Evolutionary conservation across 177 flowering plant genomes (phyloP).

Genomic region (Tripterygium wilfordii): DNA sequence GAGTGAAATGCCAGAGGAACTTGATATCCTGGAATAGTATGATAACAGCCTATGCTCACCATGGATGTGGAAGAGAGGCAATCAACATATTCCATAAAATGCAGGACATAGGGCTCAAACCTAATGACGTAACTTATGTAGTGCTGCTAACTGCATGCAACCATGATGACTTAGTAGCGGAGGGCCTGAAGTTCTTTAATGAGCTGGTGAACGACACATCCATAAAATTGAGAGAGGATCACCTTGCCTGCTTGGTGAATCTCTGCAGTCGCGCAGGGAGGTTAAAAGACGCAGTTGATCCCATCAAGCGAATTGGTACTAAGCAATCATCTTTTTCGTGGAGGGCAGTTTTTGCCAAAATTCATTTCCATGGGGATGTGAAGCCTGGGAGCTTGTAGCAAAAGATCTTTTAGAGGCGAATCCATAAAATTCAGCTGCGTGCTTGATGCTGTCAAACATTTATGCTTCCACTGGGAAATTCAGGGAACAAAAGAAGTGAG

Average conservation of each 20-base stretch:
- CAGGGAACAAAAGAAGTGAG: constrained; percentile 27
- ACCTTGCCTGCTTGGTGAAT: constrained; percentile 27
- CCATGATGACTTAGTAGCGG: constrained; percentile 31
- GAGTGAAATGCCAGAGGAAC: constrained; percentile 15
- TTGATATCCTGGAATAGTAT: constrained; percentile 30
- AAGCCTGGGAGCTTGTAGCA: constrained; percentile 24
- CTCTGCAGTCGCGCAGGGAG: too few species aligned
- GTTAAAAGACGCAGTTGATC: too few species aligned
- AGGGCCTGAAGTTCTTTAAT: constrained; percentile 26
- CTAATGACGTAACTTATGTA: constrained; percentile 25
- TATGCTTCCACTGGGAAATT: constrained; percentile 29
- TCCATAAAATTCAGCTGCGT: constrained; percentile 23
- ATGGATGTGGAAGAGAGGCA: constrained; percentile 30
- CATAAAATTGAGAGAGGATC: constrained; percentile 23
- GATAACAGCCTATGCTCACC: constrained; percentile 33
- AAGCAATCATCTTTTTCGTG: too few species aligned
- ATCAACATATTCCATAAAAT: constrained; percentile 20
- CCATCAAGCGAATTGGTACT: too few species aligned
- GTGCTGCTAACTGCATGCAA: constrained; percentile 35
- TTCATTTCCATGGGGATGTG: constrained; percentile 21
- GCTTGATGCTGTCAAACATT: constrained; percentile 20
- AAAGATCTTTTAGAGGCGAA: constrained; percentile 18
- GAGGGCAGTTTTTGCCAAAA: constrained; percentile 32
- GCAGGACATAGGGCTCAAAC: constrained; percentile 15
- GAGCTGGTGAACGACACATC: constrained; percentile 18